Evolutionary conservation across 805 yeast genomes (phyloP).

Genomic region (Starmerella bombi): DNA sequence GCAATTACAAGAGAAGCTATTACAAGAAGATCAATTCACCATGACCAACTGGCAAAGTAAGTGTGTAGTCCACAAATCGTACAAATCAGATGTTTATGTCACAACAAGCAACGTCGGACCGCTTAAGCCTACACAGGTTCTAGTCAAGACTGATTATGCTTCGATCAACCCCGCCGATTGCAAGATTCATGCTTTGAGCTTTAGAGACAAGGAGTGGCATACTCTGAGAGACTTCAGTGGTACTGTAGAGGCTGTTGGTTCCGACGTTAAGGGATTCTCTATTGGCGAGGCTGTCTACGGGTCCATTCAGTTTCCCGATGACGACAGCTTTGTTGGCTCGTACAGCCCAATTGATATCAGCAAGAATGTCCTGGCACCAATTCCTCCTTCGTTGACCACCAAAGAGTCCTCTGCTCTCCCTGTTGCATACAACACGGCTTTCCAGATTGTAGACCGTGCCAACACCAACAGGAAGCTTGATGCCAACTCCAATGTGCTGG

Average conservation of each 20-base stretch:
- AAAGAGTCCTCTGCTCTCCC: conserved; percentile 56
- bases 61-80: conserved; percentile 9
- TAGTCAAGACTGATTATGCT: conserved; percentile 47
- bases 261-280: conserved; percentile 28
- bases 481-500: conserved; percentile 37
- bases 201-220: conserved; percentile 31
- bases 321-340: conserved; percentile 22
- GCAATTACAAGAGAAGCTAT: neutral
- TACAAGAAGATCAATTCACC: neutral
- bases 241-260: conserved; percentile 42
- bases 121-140: conserved; percentile 15
- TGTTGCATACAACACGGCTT: conserved; percentile 52
- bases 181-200: conserved; percentile 30
- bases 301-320: conserved; percentile 18
- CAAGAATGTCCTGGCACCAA: conserved; percentile 28
- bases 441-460: conserved; percentile 29
- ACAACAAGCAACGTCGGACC: conserved; percentile 3
- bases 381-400: conserved; percentile 35
- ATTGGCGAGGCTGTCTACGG: conserved; percentile 62
- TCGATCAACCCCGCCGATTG: conserved; percentile 56
- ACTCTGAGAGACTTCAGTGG: conserved; percentile 64
- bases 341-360: conserved; percentile 9
- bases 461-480: conserved; percentile 22
- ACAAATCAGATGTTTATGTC: conserved; percentile 1
- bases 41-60: conserved; percentile 3